These are phyloP conservation scores for Erysimum pusillum DNA, from an alignment of 441 rosid species.

Conservation along the genomic window DNA sequence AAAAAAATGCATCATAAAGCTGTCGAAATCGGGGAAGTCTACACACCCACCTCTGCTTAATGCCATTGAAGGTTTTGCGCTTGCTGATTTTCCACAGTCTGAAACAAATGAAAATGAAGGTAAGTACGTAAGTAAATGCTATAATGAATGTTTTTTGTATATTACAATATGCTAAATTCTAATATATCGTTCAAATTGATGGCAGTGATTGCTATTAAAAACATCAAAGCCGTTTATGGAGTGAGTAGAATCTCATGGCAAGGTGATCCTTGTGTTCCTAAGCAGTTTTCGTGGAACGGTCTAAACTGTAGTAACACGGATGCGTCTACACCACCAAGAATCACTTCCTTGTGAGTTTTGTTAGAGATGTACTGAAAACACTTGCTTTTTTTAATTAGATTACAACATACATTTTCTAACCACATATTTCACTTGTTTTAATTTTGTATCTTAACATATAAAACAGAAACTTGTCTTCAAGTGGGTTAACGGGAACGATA, in stretches of 20 bases:
- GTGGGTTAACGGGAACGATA: conserved; percentile 38
- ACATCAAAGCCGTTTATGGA: conserved; percentile 10
- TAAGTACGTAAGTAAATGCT: conserved; percentile 24
- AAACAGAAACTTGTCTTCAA: conserved; percentile 43
- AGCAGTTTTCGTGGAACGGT: conserved; percentile 27
- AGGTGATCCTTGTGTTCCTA: conserved; percentile 45
- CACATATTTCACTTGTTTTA: too few species aligned
- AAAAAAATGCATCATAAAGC: neutral
- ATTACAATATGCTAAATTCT: neutral
- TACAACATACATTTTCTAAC: too few species aligned
- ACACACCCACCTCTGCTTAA: conserved; percentile 40
- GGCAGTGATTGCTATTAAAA: conserved; percentile 26
- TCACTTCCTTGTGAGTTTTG: conserved; percentile 44
- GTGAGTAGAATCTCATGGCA: conserved; percentile 35
- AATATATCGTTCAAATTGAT: too few species aligned
- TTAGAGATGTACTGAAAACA: too few species aligned
- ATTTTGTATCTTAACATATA: too few species aligned
- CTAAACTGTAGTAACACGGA: conserved; percentile 11
- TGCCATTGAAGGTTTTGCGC: conserved; percentile 27
- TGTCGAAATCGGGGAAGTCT: neutral
- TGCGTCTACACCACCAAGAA: conserved; percentile 37
- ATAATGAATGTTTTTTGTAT: too few species aligned
- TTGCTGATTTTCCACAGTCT: conserved; percentile 24
- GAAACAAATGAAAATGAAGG: conserved; percentile 51
- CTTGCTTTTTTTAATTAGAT: too few species aligned